Percentiles rank a stretch among this genome's conserved stretches.
These are phyloP conservation scores for Penicillium polonicum DNA, from an alignment of 2,329 filamentous ascomycete genomes.

Conservation along the genomic window DNA sequence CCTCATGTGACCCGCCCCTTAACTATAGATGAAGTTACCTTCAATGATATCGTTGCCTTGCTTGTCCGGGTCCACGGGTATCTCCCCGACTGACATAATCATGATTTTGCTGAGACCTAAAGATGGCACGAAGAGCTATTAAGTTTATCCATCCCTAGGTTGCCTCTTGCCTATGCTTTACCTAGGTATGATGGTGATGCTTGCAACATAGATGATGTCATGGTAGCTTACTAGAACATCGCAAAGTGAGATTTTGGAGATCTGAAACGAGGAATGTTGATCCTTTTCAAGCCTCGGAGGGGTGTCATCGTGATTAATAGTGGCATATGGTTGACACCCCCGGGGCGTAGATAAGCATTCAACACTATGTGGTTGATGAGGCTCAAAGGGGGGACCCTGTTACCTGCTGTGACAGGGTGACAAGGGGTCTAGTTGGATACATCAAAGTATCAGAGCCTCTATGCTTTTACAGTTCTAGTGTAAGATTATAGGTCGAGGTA, in stretches of 20 bases:
- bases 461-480: neutral
- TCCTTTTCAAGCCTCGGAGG: neutral
- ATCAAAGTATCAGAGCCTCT: neutral
- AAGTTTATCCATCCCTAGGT: neutral
- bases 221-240: neutral
- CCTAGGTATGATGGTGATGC: conserved; percentile 9
- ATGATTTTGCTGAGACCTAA: neutral
- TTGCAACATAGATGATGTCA: conserved; percentile 12
- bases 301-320: neutral
- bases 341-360: neutral
- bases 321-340: neutral
- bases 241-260: neutral
- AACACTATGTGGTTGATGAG: neutral
- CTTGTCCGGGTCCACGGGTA: conserved; percentile 20
- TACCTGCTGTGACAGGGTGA: neutral
- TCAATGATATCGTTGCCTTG: conserved; percentile 22
- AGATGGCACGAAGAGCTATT: neutral
- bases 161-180: neutral
- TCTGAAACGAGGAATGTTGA: neutral
- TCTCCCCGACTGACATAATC: conserved; percentile 20
- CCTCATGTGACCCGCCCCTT: conserved; percentile 25
- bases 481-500: neutral
- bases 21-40: conserved; percentile 27
- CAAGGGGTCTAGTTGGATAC: neutral
- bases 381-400: conserved; percentile 1